Evolutionary conservation across 2,329 filamentous ascomycete genomes (phyloP), one percentile per base, ranked within the genome.

Genomic region (Ceratocystis harringtonii): DNA sequence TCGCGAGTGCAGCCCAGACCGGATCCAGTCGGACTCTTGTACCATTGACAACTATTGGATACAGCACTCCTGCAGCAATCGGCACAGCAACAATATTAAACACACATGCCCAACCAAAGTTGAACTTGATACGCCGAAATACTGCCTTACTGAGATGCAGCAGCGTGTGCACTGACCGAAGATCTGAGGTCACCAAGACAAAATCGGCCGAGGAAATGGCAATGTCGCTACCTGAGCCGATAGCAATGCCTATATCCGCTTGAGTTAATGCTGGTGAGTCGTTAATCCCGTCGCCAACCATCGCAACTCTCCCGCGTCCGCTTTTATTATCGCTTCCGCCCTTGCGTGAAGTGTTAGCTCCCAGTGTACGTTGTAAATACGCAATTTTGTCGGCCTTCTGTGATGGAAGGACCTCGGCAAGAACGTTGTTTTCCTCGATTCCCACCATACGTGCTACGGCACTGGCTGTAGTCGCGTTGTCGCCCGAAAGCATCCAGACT

Each of bases 401-500:
- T 19, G 87, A 85, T 0, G 92, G 92, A 10, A 96, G 82, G 3
- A 96, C 90, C 69, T 90, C 90, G 10, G 92, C 90, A 68, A 95
- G 88, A 69, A 96, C 86, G 72, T 95, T 89, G 65, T 79, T 76
- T 0, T 78, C 71, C 0, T 84, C 81, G 69, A 96, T 96, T 25
- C 89, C 89, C 19, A 96, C 79, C 71, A 84, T 83, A 1, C 79
- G 76, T 0, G 88, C 92, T 2, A 96, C 89, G 0, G 90, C 90
- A 22, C 81, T 79, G 1, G 92, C 92, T 0, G 92, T 96, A n/a
- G 79, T 85, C n/a, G 79, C 77, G 72, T 96, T 96, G 77, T 96
- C 92, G 36, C 92, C 92, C 0, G 90, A 95, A 45, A 96, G 85
- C 90, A 96, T 95, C 84, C 87, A 96, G 3, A 95, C 88, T 41